Conservation (phyloP, 345 rosid genomes). For the Citrus sp. region DNA sequence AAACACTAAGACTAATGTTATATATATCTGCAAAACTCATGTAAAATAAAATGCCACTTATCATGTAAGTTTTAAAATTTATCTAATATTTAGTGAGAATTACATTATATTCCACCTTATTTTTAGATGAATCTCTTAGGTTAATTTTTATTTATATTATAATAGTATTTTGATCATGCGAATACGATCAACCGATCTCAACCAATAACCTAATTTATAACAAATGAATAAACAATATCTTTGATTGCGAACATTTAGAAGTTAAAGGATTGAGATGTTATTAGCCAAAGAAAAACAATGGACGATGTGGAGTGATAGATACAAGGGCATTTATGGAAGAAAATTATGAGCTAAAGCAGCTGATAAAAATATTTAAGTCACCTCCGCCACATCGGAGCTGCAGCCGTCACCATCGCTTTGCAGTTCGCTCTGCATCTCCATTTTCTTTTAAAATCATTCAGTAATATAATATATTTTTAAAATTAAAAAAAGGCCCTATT, state of each 20-base stretch:
- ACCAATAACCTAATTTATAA: too few species aligned
- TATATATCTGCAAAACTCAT: too few species aligned
- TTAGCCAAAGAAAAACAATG: neutral
- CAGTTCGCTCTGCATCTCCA: neutral
- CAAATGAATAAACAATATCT: neutral
- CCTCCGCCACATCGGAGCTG: constrained; percentile 32
- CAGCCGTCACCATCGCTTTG: constrained; percentile 7
- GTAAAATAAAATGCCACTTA: too few species aligned
- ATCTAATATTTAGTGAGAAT: too few species aligned
- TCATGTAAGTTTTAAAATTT: too few species aligned
- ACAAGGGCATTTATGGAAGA: constrained; percentile 18
- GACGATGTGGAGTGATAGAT: neutral
- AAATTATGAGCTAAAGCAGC: neutral
- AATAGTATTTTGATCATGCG: too few species aligned
- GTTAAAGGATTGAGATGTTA: neutral
- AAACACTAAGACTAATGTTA: too few species aligned
- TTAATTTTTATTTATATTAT: too few species aligned
- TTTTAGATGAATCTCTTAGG: too few species aligned
- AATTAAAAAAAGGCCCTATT: neutral
- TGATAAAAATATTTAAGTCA: neutral
- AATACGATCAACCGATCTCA: too few species aligned
- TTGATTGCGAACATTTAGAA: neutral
- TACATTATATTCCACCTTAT: too few species aligned
- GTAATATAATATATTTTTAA: neutral
- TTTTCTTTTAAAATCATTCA: neutral